These are phyloP conservation scores for Entomortierella lignicola DNA, from an alignment of 192 early-diverging fungal species.

Conservation along the genomic window DNA sequence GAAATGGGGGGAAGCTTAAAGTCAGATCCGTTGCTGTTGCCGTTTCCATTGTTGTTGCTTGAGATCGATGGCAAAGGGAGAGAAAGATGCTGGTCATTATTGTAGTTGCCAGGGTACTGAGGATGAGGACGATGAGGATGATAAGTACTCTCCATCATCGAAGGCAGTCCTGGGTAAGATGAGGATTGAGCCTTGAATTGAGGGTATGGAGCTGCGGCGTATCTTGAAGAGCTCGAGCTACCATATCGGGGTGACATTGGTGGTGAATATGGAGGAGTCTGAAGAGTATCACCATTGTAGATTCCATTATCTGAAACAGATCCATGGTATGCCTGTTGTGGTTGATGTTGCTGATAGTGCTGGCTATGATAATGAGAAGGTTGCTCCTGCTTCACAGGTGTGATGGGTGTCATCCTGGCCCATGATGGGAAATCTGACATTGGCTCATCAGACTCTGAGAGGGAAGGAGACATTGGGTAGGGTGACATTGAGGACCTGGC, in stretches of 20 bases:
- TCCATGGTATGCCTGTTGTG: constrained; percentile 13
- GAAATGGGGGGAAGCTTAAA: constrained; percentile 49
- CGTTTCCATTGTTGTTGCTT: constrained; percentile 15
- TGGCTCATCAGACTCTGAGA: constrained; percentile 47
- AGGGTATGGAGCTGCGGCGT: constrained; percentile 35
- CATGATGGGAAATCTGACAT: constrained; percentile 38
- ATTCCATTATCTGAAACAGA: constrained; percentile 12
- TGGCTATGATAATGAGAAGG: too few relatives aligned
- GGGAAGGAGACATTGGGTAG: constrained; percentile 46
- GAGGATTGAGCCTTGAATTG: constrained; percentile 18
- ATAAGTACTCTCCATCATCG: constrained; percentile 55
- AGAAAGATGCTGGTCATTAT: constrained; percentile 22
- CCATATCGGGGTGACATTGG: constrained; percentile 45
- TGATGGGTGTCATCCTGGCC: constrained; percentile 51
- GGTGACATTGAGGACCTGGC: constrained; percentile 46
- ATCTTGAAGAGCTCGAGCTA: constrained; percentile 19
- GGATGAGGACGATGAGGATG: constrained; percentile 30
- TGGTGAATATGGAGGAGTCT: constrained; percentile 52
- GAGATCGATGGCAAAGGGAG: constrained; percentile 42
- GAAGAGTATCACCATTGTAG: constrained; percentile 11
- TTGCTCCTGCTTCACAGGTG: constrained; percentile 1
- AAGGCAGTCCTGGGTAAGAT: constrained; percentile 27
- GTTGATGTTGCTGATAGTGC: constrained; percentile 14
- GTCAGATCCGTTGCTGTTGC: constrained; percentile 37
- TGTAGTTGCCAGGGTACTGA: constrained; percentile 20